Percentiles rank a stretch among this genome's conserved stretches.
These are phyloP conservation scores for Geranomyces michiganensis DNA, from an alignment of 192 early-diverging fungal species.

Conservation along the genomic window DNA sequence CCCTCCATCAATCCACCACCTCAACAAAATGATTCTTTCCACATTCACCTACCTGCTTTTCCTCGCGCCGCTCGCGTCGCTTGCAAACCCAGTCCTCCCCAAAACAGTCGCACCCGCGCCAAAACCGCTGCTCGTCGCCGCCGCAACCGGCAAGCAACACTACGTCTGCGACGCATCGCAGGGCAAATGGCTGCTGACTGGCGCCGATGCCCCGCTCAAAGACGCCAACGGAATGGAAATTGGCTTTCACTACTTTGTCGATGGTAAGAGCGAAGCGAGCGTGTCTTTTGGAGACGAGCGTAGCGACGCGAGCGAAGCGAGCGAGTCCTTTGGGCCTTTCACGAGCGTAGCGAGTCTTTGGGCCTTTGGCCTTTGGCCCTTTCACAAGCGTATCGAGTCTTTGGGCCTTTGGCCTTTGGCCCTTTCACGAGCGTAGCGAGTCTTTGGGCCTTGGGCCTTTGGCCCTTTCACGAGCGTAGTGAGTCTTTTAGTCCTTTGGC, in stretches of 20 bases:
- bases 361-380: too few relatives aligned
- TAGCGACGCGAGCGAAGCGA: too few relatives aligned
- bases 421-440: too few relatives aligned
- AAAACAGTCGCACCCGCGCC: not conserved
- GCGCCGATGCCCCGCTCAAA: conserved; percentile 23
- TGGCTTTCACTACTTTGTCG: conserved; percentile 26
- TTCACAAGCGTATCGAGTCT: too few relatives aligned
- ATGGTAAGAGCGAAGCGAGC: conserved; percentile 34
- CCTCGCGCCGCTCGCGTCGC: not conserved
- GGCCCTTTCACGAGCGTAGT: too few relatives aligned
- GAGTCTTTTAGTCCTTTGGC: too few relatives aligned
- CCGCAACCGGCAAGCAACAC: conserved; percentile 14
- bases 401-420: too few relatives aligned
- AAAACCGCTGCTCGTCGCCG: not conserved
- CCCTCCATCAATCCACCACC: not conserved
- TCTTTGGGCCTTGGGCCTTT: too few relatives aligned
- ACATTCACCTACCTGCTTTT: not conserved
- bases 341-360: too few relatives aligned
- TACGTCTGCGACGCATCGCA: conserved; percentile 21
- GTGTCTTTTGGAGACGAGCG: too few relatives aligned
- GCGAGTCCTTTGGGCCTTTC: too few relatives aligned
- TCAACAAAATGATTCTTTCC: not conserved
- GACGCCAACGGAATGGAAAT: conserved; percentile 11
- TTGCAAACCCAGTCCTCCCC: not conserved
- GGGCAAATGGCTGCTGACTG: conserved; percentile 23